Base-by-base conservation (phyloP, 1,139 yeast species). In the Yamadazyma atmosphaerica region DNA sequence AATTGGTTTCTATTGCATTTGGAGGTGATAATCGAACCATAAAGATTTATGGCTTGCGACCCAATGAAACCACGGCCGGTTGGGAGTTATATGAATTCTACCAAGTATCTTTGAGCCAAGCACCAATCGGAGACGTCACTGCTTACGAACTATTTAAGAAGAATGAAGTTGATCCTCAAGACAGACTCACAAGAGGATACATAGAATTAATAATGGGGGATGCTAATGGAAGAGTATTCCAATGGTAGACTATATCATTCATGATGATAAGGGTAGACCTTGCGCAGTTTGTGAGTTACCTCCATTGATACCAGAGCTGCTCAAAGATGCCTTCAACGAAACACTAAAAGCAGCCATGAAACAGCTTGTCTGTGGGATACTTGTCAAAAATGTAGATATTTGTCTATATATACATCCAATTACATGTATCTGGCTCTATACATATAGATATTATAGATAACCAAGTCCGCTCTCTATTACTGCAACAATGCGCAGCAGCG, bases 141-240 rank as follows among this genome's bases (percentile, higher is more conserved):
- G 51, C 62, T 0, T 37, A 61, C 29, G 63, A 60, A 37, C 42
- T 68, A 25, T 49, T 65, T 40, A 68, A 68, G 38, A 40, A 49
- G 18, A 52, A 58, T n/a, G 65, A 60, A 29, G 53, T 63, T 4
- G 73, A 69, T 40, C 40, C 51, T 13, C 72, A 68, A 18, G 75
- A 70, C 18, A 62, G 56, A 40, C 43, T 70, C 27, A 48, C 52
- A 14, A 54, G 74, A 39, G 75, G 76, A 5, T 42, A 42, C 2
- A 49, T 71, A 24, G 50, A 46, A 30, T 35, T 70, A 12, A 48
- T 71, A 1, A 35, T 69, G 31, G 77, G 77, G 3, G 77, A 71
- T 44, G 50, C 63, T 10, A 43, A 45, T n/a, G 77, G 77, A 3
- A 56, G 55, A 38, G 76, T 72, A 0, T 69, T 58, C 50, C 38